Base-by-base conservation (phyloP, 2,329 filamentous ascomycete genomes). In the Periconia macrospinosa region DNA sequence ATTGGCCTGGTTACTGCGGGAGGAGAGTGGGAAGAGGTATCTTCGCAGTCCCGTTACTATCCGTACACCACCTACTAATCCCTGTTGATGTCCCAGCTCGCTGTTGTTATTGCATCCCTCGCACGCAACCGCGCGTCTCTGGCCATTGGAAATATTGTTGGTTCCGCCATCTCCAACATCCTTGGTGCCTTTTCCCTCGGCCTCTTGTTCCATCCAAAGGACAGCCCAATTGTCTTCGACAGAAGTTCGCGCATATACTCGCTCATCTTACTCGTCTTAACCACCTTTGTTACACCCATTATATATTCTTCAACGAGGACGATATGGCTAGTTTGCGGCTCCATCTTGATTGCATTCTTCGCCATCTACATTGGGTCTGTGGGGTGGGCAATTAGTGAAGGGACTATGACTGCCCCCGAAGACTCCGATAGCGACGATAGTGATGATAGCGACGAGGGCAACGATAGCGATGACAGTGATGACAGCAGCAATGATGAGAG, bases 21-120 rank as follows among this genome's bases (percentile, higher is more conserved):
- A 17, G 80, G 76, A 41, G 81, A 83, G 70, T 84, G 78, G 75
- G 82, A 84, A 75, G 81, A 83, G 75, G 79, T 81, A 13, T n/a
- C 10, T 41, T 47, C 35, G 35, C 46, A 54, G 33, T 47, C 27
- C 52, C 9, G n/a, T 20, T 11, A 54, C 30, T 17, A 46, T 13
- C 44, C 41, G 19, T 37, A n/a, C n/a, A n/a, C n/a, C n/a, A n/a
- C n/a, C n/a, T n/a, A n/a, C n/a, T n/a, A n/a, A n/a, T n/a, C n/a
- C n/a, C n/a, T n/a, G n/a, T n/a, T n/a, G 13, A 47, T 45, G 45
- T n/a, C 45, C 3, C 51, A 81, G 76, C 75, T 82, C 30, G 76
- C 74, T 1, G 79, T 84, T 0, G 76, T 83, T 2, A 58, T 81
- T 11, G 76, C 78, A 18, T 76, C 79, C 23, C 69, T 83, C 30